Base-by-base conservation (phyloP, 2,329 filamentous ascomycete genomes). In the Colletotrichum paranaense region DNA sequence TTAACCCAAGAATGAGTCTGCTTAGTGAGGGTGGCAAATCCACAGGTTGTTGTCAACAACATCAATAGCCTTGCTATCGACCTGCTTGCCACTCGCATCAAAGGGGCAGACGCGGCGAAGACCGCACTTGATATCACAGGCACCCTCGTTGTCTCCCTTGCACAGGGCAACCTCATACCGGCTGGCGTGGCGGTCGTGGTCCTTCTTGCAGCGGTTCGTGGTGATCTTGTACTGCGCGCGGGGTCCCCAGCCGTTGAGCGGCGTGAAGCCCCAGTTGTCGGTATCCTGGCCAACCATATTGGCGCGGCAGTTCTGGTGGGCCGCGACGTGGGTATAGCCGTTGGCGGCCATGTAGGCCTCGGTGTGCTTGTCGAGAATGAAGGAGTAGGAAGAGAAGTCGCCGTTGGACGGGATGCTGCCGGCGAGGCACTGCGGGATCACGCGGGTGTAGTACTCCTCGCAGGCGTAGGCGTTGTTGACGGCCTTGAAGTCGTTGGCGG, bases 141-240 rank as follows among this genome's bases (percentile, higher is more conserved):
- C 28, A 6, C 4, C 38, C 49, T 68, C 64, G 11, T 68, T 38
- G 24, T 68, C 38, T 4, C 68, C 68, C 32, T 62, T 62, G 64
- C 68, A 72, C 7, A 70, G 42, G 7, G 67, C 67, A 7, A 70
- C n/a, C 55, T 70, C 67, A 30, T 70, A 70, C 14, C 67, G 67
- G 30, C 67, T 70, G 19, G 62, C 67, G 67, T 70, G 67, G 19
- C 67, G 67, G 55, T 46, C 42, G 19, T 38, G 58, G 8, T 24
- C 19, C 53, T 67, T 59, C 24, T 67, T 67, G 55, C 67, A 70
- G 24, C 67, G 62, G 62, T 67, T n/a, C 1, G 46, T 49, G 11
- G 62, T 59, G 19, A 70, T 6, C 9, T 59, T 59, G 24, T 70
- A 70, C 55, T 22, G 62, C 4, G 67, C 19, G 38, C 14, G 12